Evolutionary conservation across 1,284 basidiomycete species (phyloP).

Genomic region (Kwoniella shivajii): DNA sequence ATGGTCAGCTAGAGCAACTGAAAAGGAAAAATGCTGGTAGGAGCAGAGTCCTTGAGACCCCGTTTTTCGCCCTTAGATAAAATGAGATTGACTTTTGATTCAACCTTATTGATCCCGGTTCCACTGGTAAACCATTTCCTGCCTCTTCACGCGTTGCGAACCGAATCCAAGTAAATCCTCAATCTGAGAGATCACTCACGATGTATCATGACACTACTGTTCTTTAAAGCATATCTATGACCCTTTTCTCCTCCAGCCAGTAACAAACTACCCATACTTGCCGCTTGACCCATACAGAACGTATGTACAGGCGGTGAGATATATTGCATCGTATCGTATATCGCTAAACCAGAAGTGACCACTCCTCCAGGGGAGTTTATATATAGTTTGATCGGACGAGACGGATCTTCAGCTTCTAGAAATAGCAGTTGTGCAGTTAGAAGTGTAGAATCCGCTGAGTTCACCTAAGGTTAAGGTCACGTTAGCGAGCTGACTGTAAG

Average conservation of each 20-base stretch:
- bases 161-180: too few species aligned
- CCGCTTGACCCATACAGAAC: conserved; percentile 88
- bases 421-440: conserved; percentile 88
- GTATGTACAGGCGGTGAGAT: conserved; percentile 91
- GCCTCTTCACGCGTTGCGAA: too few species aligned
- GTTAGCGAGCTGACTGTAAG: too few species aligned
- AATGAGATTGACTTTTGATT: too few species aligned
- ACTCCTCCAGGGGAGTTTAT: conserved; percentile 94
- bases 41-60: too few species aligned
- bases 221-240: conserved; percentile 83
- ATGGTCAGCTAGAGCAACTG: neutral
- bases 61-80: too few species aligned
- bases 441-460: conserved; percentile 62
- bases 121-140: too few species aligned
- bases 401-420: conserved; percentile 88
- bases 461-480: conserved; percentile 13
- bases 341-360: conserved; percentile 88
- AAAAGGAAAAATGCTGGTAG: neutral
- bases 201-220: conserved; percentile 95
- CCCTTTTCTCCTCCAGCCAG: conserved; percentile 82
- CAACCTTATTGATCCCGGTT: too few species aligned
- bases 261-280: conserved; percentile 88
- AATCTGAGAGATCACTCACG: conserved; percentile 72
- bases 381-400: conserved; percentile 88
- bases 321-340: conserved; percentile 89